Evolutionary conservation across 1,139 yeast species (phyloP).

Genomic region (Taphrina communis): DNA sequence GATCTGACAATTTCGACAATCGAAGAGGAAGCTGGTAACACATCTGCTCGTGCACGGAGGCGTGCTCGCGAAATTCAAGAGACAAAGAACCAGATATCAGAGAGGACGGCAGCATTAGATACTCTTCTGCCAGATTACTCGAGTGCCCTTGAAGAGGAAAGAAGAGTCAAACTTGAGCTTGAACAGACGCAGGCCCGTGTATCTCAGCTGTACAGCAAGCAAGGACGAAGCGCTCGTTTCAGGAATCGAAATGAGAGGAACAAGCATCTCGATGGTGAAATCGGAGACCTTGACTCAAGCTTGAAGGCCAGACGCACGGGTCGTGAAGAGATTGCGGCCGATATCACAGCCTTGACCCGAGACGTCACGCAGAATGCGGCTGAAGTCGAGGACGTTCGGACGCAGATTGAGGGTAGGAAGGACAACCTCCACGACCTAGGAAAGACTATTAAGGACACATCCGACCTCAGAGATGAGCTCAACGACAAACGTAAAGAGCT

Average conservation of each 20-base stretch:
- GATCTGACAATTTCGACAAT: slow-evolving; percentile 51
- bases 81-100: slow-evolving; percentile 41
- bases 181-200: slow-evolving; percentile 61
- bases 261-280: slow-evolving; percentile 65
- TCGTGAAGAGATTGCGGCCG: slow-evolving; percentile 47
- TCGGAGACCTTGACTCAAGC: slow-evolving; percentile 54
- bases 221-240: slow-evolving; percentile 72
- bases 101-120: slow-evolving; percentile 44
- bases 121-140: slow-evolving; percentile 56
- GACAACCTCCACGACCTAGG: slow-evolving; percentile 43
- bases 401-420: slow-evolving; percentile 38
- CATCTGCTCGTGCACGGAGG: slow-evolving; percentile 28
- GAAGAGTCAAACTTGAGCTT: slow-evolving; percentile 52
- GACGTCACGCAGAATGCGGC: slow-evolving; percentile 48
- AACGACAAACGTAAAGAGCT: slow-evolving; percentile 71
- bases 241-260: slow-evolving; percentile 65
- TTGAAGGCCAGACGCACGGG: slow-evolving; percentile 48
- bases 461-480: slow-evolving; percentile 50
- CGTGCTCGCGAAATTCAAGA: slow-evolving; percentile 44
- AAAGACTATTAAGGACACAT: slow-evolving; percentile 39
- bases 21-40: slow-evolving; percentile 47
- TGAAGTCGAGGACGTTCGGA: slow-evolving; percentile 34
- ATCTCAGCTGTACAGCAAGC: slow-evolving; percentile 72
- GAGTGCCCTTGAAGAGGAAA: slow-evolving; percentile 56
- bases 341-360: slow-evolving; percentile 51